A percentile compares a stretch with the other conserved stretches of the same genome.
Conservation (phyloP, 345 rosid species). For the Zanthoxylum bungeanum region DNA sequence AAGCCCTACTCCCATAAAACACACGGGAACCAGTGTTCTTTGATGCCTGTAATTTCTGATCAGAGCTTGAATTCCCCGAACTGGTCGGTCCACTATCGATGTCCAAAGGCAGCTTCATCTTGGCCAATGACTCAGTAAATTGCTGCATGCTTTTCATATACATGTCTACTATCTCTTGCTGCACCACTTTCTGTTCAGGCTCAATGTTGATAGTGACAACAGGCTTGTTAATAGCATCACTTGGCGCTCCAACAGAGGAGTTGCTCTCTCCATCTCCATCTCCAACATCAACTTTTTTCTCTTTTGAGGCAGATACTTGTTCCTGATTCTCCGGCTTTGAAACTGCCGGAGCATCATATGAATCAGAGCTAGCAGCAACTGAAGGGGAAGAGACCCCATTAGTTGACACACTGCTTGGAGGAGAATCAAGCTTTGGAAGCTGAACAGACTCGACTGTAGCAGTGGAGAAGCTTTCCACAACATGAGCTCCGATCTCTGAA, state of each 20-base stretch:
- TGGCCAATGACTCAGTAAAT: conserved; percentile 98
- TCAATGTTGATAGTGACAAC: conserved; percentile 50
- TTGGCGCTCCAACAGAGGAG: conserved; percentile 44
- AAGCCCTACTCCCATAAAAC: conserved; percentile 97
- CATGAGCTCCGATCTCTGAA: conserved; percentile 38
- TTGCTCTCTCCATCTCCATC: conserved; percentile 46
- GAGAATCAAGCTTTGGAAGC: conserved; percentile 62
- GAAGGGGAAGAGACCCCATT: conserved; percentile 77
- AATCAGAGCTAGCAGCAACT: conserved; percentile 56
- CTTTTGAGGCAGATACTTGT: conserved; percentile 42
- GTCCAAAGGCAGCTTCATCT: conserved; percentile 98
- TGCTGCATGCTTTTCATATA: conserved; percentile 99
- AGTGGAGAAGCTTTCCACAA: conserved; percentile 46
- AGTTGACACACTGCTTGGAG: conserved; percentile 76
- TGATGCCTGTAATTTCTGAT: too few species aligned
- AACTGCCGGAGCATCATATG: conserved; percentile 43
- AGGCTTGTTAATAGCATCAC: conserved; percentile 44
- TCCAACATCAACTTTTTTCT: conserved; percentile 34
- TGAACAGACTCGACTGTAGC: conserved; percentile 46
- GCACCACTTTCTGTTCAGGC: conserved; percentile 75
- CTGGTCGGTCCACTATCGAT: conserved; percentile 62
- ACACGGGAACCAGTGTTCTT: conserved; percentile 79
- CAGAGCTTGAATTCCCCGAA: conserved; percentile 85
- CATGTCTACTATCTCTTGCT: conserved; percentile 97
- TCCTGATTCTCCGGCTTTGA: conserved; percentile 46